phyloP scores from a whole-genome alignment of 192 early-diverging fungal species.

The Umbelopsis sp. region DNA sequence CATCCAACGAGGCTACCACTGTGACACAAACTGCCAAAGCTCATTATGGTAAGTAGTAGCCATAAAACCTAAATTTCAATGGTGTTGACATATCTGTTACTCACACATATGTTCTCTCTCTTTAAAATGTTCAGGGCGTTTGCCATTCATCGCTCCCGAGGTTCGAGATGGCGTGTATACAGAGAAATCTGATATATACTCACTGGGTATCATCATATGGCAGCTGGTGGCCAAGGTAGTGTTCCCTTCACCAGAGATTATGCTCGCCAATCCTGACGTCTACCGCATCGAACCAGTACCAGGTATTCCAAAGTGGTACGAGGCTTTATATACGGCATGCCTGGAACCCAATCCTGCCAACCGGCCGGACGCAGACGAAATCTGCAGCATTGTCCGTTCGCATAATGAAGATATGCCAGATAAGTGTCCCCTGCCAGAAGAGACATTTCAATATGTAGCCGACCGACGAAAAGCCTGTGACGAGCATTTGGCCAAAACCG shows the following conservation, averaged over 20 bases:
- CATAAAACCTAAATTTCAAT: neutral
- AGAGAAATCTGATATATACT: slow-evolving; percentile 34
- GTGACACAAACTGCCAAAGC: slow-evolving; percentile 29
- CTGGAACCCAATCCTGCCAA: slow-evolving; percentile 33
- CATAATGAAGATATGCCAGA: slow-evolving; percentile 32
- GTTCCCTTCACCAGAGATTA: slow-evolving; percentile 30
- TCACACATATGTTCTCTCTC: neutral
- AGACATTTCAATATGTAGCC: slow-evolving; percentile 29
- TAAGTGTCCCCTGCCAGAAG: slow-evolving; percentile 25
- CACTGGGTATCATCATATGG: slow-evolving; percentile 36
- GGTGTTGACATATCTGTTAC: neutral
- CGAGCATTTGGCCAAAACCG: slow-evolving; percentile 33
- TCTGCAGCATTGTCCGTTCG: slow-evolving; percentile 29
- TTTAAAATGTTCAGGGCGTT: slow-evolving; percentile 10
- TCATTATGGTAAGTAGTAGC: slow-evolving; percentile 31
- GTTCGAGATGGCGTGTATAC: slow-evolving; percentile 28
- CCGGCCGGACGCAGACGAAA: slow-evolving; percentile 33
- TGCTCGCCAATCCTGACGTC: slow-evolving; percentile 22
- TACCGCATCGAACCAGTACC: slow-evolving; percentile 36
- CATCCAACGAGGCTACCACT: slow-evolving; percentile 29
- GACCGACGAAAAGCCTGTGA: slow-evolving; percentile 33
- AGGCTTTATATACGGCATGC: slow-evolving; percentile 32
- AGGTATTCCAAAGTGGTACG: slow-evolving; percentile 36
- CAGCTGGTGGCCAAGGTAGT: slow-evolving; percentile 33
- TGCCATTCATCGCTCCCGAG: slow-evolving; percentile 39